Percentiles rank a stretch among this genome's conserved stretches.
Conservation (phyloP, 2,329 filamentous ascomycete species). For the Epicoccum sorghinum region DNA sequence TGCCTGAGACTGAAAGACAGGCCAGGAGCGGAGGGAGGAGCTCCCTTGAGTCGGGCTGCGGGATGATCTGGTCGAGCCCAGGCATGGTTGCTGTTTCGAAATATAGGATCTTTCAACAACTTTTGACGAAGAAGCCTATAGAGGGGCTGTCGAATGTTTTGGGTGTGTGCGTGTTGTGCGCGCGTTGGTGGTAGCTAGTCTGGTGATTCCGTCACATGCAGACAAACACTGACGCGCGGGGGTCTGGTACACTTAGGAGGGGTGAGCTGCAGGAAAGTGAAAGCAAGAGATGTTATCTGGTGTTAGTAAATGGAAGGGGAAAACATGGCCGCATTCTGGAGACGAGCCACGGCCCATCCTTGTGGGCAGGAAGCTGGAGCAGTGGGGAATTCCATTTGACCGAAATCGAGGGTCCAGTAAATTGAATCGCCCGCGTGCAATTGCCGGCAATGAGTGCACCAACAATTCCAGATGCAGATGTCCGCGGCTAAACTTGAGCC, state of each 20-base stretch:
- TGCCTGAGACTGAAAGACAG: conserved; percentile 66
- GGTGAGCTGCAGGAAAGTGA: conserved; percentile 11
- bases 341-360: conserved; percentile 17
- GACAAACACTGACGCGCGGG: conserved; percentile 25
- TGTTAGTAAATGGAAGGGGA: conserved; percentile 8
- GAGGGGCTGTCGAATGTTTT: not conserved
- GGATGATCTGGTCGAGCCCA: conserved; percentile 57
- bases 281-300: not conserved
- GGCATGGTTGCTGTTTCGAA: conserved; percentile 43
- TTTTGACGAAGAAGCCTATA: not conserved
- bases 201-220: conserved; percentile 39
- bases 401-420: conserved; percentile 16
- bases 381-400: conserved; percentile 22
- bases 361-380: conserved; percentile 22
- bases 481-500: conserved; percentile 16
- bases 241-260: conserved; percentile 11
- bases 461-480: conserved; percentile 13
- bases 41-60: conserved; percentile 60
- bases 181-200: conserved; percentile 9
- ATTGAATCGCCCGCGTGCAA: conserved; percentile 5
- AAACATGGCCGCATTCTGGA: conserved; percentile 9
- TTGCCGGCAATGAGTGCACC: conserved; percentile 12
- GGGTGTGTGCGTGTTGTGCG: not conserved
- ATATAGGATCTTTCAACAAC: not conserved
- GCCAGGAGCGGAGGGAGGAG: conserved; percentile 68